Conservation (phyloP, 352 stramenopile genomes). For the Globisporangium barbulae region DNA sequence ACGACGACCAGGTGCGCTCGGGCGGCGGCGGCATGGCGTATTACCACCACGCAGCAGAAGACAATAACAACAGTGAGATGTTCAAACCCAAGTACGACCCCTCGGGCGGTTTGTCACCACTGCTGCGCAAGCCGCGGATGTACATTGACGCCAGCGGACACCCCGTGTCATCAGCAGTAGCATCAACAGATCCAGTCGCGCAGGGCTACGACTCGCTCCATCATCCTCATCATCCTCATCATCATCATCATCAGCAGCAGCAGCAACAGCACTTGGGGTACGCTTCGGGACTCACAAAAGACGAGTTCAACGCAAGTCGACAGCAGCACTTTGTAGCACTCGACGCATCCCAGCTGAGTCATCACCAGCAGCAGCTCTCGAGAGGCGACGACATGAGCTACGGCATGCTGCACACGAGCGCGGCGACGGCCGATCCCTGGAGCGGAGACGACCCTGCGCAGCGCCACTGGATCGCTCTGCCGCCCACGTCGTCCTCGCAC, state of each 20-base stretch:
- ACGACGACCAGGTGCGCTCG: slow-evolving; percentile 5
- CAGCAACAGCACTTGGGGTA: slow-evolving; percentile 9
- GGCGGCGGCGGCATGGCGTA: not conserved
- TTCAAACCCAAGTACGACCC: slow-evolving; percentile 18
- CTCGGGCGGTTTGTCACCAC: slow-evolving; percentile 8
- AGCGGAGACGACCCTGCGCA: not conserved
- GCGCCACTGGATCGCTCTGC: slow-evolving; percentile 11
- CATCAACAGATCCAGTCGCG: not conserved
- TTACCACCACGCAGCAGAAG: slow-evolving; percentile 12
- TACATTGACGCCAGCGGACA: not conserved
- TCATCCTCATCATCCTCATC: not conserved
- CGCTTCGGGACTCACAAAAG: not conserved
- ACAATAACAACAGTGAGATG: slow-evolving; percentile 1
- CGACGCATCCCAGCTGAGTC: slow-evolving; percentile 6
- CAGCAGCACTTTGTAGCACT: not conserved
- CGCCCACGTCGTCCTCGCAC: not conserved
- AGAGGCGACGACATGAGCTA: slow-evolving; percentile 1
- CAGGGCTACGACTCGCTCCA: not conserved
- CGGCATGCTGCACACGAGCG: slow-evolving; percentile 4
- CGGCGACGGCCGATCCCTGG: slow-evolving; percentile 9
- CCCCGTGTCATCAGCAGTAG: not conserved
- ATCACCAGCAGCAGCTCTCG: not conserved
- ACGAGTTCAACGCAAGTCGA: slow-evolving; percentile 7
- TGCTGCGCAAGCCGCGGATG: slow-evolving; percentile 19
- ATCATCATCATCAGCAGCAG: not conserved